Evolutionary conservation across 345 rosid species (phyloP), one percentile per base, ranked within the genome.

Genomic region (Combretum micranthum): DNA sequence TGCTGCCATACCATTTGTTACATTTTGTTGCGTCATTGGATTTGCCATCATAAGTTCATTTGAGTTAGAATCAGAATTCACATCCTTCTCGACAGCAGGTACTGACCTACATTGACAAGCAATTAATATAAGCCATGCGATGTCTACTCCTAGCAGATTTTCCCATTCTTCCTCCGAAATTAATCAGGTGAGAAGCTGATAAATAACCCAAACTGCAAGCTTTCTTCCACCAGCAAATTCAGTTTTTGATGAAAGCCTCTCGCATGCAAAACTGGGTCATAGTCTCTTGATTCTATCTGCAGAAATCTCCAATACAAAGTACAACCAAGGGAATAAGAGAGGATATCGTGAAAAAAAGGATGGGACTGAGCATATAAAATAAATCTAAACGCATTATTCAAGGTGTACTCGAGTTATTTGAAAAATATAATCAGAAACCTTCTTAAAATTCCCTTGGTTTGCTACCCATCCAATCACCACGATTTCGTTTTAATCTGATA

Each of bases 171-270:
- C 49, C 10, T 39, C 5, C 62, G 15, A 56, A 19, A 44, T 32
- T 23, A 55, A 77, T 49, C 42, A 57, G 17, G 16, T 18, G 13
- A 25, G 17, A 18, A 44, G 45, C 12, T 20, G 20, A 44, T 39
- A 42, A 15, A 45, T 74, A 71, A 87, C 98, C 89, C 86, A 65
- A 82, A 79, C 42, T 82, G 87, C 70, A 86, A 74, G 80, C 94
- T 91, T 64, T 82, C 85, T 53, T 82, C 80, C 23, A 91, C 78
- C 50, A 82, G 80, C 66, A 65, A 61, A 71, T 82, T 87, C 66
- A 87, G 70, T 60, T 79, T 85, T 72, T 79, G 81, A 72, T 91
- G 96, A 75, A 91, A 80, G 53, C 96, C 96, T 79, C 98, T 80
- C 61, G 72, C 83, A 54, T 85, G 84, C 57, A 48, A 77, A 64